Conservation (phyloP, 2,329 filamentous ascomycete species). For the Myriangium duriaei region DNA sequence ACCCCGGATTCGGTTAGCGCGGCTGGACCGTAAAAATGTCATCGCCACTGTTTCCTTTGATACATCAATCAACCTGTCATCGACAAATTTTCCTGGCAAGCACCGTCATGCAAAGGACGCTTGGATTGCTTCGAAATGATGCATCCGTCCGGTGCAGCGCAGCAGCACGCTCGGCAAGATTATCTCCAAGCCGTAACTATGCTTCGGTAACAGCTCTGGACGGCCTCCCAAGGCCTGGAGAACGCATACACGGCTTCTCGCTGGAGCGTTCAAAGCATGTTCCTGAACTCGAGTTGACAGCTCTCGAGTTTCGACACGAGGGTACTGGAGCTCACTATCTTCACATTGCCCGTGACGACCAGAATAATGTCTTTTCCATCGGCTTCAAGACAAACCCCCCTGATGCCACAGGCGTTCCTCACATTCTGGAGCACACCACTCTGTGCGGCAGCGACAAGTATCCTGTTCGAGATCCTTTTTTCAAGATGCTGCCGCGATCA, state of each 20-base stretch:
- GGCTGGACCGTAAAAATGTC: too few species aligned
- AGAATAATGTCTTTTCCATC: constrained; percentile 99
- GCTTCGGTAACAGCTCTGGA: constrained; percentile 64
- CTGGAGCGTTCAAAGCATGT: constrained; percentile 81
- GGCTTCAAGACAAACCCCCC: constrained; percentile 98
- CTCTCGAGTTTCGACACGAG: constrained; percentile 80
- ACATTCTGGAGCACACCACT: constrained; percentile 96
- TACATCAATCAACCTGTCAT: too few species aligned
- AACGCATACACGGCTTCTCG: constrained; percentile 87
- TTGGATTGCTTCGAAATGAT: constrained; percentile 1
- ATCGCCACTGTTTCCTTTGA: too few species aligned
- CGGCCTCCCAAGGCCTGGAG: constrained; percentile 64
- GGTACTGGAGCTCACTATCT: constrained; percentile 93
- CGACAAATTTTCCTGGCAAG: too few species aligned
- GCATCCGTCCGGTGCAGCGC: constrained; percentile 1
- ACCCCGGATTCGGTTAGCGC: too few species aligned
- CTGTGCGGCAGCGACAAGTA: constrained; percentile 90
- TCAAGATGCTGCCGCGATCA: constrained; percentile 97
- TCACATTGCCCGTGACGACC: constrained; percentile 86
- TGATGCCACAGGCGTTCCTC: constrained; percentile 88
- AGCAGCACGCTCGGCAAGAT: background rate
- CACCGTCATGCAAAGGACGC: constrained; percentile 5
- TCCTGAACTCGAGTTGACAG: constrained; percentile 84
- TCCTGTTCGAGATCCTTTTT: constrained; percentile 97
- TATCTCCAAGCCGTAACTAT: constrained; percentile 24